Evolutionary conservation across 164 flowering plant species (phyloP).

Genomic region (Akebia trifoliata): DNA sequence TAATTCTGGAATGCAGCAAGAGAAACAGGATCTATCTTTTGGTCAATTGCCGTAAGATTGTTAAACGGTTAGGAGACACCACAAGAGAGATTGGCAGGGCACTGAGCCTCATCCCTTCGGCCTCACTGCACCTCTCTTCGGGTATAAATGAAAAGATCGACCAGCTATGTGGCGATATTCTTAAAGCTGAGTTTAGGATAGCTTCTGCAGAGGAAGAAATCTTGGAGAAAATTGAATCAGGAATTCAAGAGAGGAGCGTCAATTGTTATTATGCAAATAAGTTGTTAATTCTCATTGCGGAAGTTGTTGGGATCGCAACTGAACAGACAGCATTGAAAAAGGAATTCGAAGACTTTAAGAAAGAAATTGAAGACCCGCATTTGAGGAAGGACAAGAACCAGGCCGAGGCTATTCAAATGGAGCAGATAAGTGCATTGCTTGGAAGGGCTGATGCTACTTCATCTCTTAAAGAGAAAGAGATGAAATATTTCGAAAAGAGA

Average conservation of each 20-base stretch:
- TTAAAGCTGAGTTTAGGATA: constrained; percentile 46
- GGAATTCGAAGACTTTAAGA: constrained; percentile 62
- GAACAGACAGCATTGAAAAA: constrained; percentile 42
- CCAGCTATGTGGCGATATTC: constrained; percentile 39
- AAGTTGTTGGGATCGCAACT: constrained; percentile 57
- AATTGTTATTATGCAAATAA: constrained; percentile 63
- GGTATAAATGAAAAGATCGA: constrained; percentile 38
- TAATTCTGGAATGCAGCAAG: constrained; percentile 43
- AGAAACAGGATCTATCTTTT: constrained; percentile 58
- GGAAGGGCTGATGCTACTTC: constrained; percentile 64
- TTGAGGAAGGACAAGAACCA: constrained; percentile 58
- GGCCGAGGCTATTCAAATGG: constrained; percentile 79
- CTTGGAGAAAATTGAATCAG: constrained; percentile 56
- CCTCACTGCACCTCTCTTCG: constrained; percentile 44
- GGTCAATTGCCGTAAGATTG: constrained; percentile 43
- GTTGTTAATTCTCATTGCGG: constrained; percentile 47
- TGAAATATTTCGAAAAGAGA: constrained; percentile 40
- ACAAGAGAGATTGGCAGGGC: constrained; percentile 56
- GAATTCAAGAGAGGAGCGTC: constrained; percentile 57
- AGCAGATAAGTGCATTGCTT: constrained; percentile 69
- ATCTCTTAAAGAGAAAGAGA: constrained; percentile 49
- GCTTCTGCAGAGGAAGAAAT: constrained; percentile 55
- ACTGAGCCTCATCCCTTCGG: constrained; percentile 45
- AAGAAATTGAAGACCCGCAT: constrained; percentile 49
- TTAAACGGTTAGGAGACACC: constrained; percentile 31